A percentile compares a stretch with the other conserved stretches of the same genome.
Conservation (phyloP, 768 basidiomycete species). For the Strobilomyces confusus region DNA sequence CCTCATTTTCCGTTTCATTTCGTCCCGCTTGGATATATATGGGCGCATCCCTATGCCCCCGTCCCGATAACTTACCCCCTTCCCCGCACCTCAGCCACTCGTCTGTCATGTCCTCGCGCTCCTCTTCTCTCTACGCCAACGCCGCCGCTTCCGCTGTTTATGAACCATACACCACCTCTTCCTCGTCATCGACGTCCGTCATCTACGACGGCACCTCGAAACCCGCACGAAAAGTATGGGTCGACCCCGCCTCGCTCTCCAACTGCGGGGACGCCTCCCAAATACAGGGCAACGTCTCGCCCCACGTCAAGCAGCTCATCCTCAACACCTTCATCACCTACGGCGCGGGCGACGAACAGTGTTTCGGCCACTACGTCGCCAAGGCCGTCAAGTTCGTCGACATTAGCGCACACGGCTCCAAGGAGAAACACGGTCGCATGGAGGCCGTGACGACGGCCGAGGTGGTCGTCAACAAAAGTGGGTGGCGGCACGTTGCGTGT, state of each 20-base stretch:
- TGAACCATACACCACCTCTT: constrained; percentile 20
- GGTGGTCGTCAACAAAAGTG: constrained; percentile 58
- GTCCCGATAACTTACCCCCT: neutral
- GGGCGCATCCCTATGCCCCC: constrained; percentile 3
- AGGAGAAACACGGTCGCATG: constrained; percentile 46
- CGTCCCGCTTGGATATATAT: constrained; percentile 27
- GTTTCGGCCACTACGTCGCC: constrained; percentile 61
- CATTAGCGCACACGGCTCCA: constrained; percentile 46
- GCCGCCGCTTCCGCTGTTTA: constrained; percentile 27
- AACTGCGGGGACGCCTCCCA: constrained; percentile 51
- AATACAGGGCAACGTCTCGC: constrained; percentile 61
- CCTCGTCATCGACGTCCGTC: constrained; percentile 26
- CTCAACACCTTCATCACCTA: constrained; percentile 66
- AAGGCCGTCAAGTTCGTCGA: constrained; percentile 58
- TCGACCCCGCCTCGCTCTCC: constrained; percentile 62
- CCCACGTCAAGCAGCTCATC: constrained; percentile 61
- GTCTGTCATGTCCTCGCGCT: constrained; percentile 25
- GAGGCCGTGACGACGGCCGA: constrained; percentile 64
- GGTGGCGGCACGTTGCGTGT: constrained; percentile 14
- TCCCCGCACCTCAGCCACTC: constrained; percentile 1
- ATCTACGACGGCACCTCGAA: constrained; percentile 21
- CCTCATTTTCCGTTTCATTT: constrained; percentile 11
- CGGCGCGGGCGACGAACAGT: constrained; percentile 62
- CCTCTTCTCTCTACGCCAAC: constrained; percentile 26
- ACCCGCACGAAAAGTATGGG: constrained; percentile 44